Percentiles rank a stretch among this genome's conserved stretches.
Evolutionary conservation across 2,329 filamentous ascomycete species (phyloP).

Genomic region (Ophiostoma ulmi): DNA sequence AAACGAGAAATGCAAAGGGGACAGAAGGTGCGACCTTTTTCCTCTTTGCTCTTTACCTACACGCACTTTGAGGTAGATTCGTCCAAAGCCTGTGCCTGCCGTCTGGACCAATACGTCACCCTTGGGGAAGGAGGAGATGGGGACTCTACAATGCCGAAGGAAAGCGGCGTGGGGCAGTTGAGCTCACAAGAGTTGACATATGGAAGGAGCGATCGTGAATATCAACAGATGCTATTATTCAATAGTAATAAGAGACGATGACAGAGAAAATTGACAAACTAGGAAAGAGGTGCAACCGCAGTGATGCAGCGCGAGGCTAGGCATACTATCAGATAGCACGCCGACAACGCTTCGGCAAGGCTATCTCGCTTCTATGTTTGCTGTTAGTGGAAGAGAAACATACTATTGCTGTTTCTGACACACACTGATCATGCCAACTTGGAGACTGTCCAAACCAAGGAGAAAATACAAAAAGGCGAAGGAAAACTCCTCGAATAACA

Average conservation of each 20-base stretch:
- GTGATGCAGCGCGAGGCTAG: neutral
- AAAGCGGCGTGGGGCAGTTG: conserved; percentile 27
- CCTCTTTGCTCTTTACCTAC: neutral
- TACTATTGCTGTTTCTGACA: too few relatives aligned
- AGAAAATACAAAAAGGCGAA: neutral
- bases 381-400: neutral
- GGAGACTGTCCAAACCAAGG: neutral
- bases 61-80: neutral
- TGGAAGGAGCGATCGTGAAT: conserved; percentile 1
- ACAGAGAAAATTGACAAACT: neutral
- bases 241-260: neutral
- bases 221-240: neutral
- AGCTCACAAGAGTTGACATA: neutral
- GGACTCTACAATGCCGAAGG: conserved; percentile 29
- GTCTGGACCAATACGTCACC: conserved; percentile 17
- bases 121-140: conserved; percentile 3
- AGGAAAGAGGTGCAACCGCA: neutral
- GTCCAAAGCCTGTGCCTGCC: conserved; percentile 9
- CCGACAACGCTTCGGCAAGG: conserved; percentile 8
- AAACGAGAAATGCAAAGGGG: neutral
- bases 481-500: neutral
- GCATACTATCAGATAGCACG: conserved; percentile 13
- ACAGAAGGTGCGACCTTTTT: neutral
- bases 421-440: neutral
- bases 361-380: neutral